Conservation (phyloP, 1,284 basidiomycete species). For the Agaricales sp. region DNA sequence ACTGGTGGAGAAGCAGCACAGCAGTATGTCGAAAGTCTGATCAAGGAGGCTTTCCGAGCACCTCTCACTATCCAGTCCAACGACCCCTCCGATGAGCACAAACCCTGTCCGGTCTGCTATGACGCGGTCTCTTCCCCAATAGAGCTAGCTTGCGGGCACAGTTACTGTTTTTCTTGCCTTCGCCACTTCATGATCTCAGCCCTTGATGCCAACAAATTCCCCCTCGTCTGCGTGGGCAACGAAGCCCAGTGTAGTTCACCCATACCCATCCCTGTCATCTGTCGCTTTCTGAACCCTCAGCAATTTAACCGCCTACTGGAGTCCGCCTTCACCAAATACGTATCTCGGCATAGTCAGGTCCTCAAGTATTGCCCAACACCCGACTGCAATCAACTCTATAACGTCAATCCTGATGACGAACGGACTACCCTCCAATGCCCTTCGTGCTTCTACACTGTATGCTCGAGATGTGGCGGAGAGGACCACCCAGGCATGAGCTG, state of each 20-base stretch:
- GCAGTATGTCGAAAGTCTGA: constrained; percentile 25
- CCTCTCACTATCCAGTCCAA: constrained; percentile 8
- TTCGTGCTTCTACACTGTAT: constrained; percentile 58
- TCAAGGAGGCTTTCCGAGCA: constrained; percentile 17
- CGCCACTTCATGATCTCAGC: constrained; percentile 44
- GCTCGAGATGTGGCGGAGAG: constrained; percentile 52
- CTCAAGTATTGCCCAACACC: constrained; percentile 67
- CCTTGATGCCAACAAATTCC: constrained; percentile 41
- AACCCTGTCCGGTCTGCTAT: constrained; percentile 50
- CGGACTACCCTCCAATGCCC: constrained; percentile 48
- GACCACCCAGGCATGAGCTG: constrained; percentile 32
- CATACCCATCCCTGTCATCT: constrained; percentile 41
- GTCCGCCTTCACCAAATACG: constrained; percentile 45
- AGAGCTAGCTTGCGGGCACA: constrained; percentile 49
- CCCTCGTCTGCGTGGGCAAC: constrained; percentile 54
- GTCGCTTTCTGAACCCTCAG: constrained; percentile 32
- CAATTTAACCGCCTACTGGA: constrained; percentile 45
- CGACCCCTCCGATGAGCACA: constrained; percentile 10
- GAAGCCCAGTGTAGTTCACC: constrained; percentile 40
- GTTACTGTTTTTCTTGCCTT: constrained; percentile 54
- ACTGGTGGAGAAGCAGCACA: constrained; percentile 23
- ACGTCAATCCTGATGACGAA: constrained; percentile 34
- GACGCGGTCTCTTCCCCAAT: constrained; percentile 38
- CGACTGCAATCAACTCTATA: constrained; percentile 64
- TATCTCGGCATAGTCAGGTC: constrained; percentile 44